Percentiles rank a stretch among this genome's conserved stretches.
Conservation (phyloP, 225 moss, liverwort and hornwort species). For the Polytrichum formosum region DNA sequence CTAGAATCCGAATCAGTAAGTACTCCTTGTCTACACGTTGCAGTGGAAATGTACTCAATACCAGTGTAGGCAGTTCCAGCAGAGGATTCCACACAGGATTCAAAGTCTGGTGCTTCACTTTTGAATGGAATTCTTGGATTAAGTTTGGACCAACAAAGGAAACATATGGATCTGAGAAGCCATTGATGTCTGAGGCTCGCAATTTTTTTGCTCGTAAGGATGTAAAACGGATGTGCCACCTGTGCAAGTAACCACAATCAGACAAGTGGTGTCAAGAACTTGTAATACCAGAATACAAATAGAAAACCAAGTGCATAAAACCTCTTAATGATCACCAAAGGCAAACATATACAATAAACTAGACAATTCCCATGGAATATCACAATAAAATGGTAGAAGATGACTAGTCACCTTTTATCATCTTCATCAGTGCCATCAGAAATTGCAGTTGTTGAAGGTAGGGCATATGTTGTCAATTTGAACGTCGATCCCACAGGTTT, state of each 20-base stretch:
- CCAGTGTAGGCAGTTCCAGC: conserved; percentile 88
- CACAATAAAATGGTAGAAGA: too few species aligned
- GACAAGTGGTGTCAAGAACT: conserved; percentile 6
- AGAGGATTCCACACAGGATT: conserved; percentile 96
- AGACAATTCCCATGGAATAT: too few species aligned
- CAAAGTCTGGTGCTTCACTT: conserved; percentile 92
- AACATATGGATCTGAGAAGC: conserved; percentile 93
- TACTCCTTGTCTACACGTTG: conserved; percentile 91
- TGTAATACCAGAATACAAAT: too few species aligned
- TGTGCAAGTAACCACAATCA: conserved; percentile 18
- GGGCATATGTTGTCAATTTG: conserved; percentile 77
- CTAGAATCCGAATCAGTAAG: conserved; percentile 78
- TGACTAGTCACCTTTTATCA: conserved; percentile 53
- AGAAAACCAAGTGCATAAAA: too few species aligned
- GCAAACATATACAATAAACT: too few species aligned
- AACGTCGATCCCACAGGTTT: conserved; percentile 95
- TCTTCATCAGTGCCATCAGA: conserved; percentile 67
- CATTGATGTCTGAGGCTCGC: conserved; percentile 93
- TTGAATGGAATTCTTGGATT: conserved; percentile 79
- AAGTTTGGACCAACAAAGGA: conserved; percentile 95
- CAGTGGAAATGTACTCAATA: conserved; percentile 79
- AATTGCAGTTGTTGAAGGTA: conserved; percentile 60
- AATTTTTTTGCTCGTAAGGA: conserved; percentile 90
- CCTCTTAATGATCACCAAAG: too few species aligned
- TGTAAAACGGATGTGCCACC: conserved; percentile 86